Evolutionary conservation across 2,329 filamentous ascomycete genomes (phyloP).

Genomic region (Westerdykella sp.): DNA sequence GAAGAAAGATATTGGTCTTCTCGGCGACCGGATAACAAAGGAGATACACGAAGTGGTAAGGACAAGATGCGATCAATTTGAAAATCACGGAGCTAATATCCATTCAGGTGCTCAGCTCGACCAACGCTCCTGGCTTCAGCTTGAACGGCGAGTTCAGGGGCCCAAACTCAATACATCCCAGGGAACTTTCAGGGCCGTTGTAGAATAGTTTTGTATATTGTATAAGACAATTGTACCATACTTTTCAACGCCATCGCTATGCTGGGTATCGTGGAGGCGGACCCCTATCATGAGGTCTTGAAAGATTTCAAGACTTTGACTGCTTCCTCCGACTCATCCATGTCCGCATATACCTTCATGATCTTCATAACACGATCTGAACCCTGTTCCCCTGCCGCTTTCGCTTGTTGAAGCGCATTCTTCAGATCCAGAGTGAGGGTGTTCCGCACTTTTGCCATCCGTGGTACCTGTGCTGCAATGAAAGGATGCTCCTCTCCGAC

Average conservation of each 20-base stretch:
- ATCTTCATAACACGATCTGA: conserved; percentile 48
- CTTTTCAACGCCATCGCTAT: conserved; percentile 45
- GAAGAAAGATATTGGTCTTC: conserved; percentile 65
- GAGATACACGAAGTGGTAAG: conserved; percentile 64
- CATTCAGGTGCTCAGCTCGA: conserved; percentile 70
- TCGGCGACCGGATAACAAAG: conserved; percentile 63
- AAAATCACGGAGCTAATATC: conserved; percentile 34
- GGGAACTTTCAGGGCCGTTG: conserved; percentile 34
- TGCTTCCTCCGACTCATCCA: conserved; percentile 56
- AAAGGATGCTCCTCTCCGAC: conserved; percentile 58
- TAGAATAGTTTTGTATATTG: conserved; percentile 17
- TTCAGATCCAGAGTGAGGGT: conserved; percentile 61
- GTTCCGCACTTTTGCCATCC: conserved; percentile 53
- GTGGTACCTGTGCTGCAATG: conserved; percentile 49
- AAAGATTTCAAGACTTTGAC: conserved; percentile 49
- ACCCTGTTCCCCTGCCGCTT: conserved; percentile 35
- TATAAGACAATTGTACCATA: conserved; percentile 32
- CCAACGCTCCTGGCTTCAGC: conserved; percentile 78
- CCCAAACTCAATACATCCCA: conserved; percentile 33
- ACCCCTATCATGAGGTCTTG: conserved; percentile 16
- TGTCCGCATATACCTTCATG: conserved; percentile 54
- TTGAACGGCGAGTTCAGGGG: conserved; percentile 73
- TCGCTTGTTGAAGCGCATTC: conserved; percentile 55
- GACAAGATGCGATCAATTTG: conserved; percentile 18
- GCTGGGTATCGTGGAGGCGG: conserved; percentile 17